Percentiles rank a stretch among this genome's conserved stretches.
phyloP scores from a whole-genome alignment of 1,139 yeast species.

The Suhomyces panamericanus region DNA sequence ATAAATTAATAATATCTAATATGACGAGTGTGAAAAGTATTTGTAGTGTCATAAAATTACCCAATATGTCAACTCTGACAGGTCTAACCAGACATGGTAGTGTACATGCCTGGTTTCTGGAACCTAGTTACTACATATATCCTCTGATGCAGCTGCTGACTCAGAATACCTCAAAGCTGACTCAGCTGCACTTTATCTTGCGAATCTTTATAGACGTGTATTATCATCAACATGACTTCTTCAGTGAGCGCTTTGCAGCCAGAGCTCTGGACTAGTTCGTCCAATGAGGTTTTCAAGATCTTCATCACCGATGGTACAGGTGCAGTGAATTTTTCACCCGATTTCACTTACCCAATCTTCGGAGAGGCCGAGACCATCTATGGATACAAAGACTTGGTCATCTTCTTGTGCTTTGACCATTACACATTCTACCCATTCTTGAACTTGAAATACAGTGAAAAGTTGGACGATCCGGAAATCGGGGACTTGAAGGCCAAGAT shows the following conservation, averaged over 20 bases:
- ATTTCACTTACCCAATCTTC: conserved; percentile 87
- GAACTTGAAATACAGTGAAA: conserved; percentile 55
- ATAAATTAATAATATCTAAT: too few relatives aligned
- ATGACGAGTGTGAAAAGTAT: too few relatives aligned
- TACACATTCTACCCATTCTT: conserved; percentile 48
- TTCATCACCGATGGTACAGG: conserved; percentile 53
- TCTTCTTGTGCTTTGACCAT: conserved; percentile 49
- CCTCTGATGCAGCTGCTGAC: background rate
- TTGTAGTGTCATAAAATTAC: too few relatives aligned
- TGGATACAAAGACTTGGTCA: conserved; percentile 72
- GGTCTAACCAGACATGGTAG: background rate
- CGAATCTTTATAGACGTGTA: conserved; percentile 3
- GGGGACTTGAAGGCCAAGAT: conserved; percentile 55
- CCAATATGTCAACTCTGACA: background rate
- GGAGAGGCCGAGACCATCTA: conserved; percentile 89
- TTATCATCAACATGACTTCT: conserved; percentile 6
- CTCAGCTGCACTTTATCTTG: background rate
- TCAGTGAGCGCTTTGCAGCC: conserved; percentile 18
- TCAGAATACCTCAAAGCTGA: background rate
- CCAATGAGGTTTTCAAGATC: conserved; percentile 19
- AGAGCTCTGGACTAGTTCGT: conserved; percentile 20
- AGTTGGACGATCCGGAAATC: conserved; percentile 51
- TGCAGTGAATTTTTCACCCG: conserved; percentile 61
- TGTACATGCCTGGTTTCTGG: too few relatives aligned
- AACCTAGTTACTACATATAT: background rate